phyloP scores from a whole-genome alignment of 495 filamentous ascomycete species.

The Neurospora africana region DNA sequence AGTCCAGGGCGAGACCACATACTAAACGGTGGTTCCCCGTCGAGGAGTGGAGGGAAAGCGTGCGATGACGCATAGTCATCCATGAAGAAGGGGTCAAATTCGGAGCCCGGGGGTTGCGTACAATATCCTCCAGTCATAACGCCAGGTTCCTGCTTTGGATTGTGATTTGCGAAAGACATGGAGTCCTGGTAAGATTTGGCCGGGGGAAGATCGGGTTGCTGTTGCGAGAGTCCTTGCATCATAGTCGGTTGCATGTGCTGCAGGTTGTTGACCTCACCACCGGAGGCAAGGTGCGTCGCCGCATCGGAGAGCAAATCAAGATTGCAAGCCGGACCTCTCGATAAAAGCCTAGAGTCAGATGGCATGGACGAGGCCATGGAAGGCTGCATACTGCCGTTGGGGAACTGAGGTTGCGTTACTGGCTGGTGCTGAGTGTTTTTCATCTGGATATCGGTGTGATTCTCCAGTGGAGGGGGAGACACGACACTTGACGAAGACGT shows the following conservation, averaged over 20 bases:
- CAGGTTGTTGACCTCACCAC: constrained; percentile 36
- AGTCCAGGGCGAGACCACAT: constrained; percentile 31
- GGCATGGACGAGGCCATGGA: constrained; percentile 27
- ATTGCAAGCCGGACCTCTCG: constrained; percentile 39
- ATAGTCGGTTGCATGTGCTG: constrained; percentile 35
- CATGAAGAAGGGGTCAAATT: constrained; percentile 40
- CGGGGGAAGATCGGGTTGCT: constrained; percentile 25
- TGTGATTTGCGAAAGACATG: constrained; percentile 32
- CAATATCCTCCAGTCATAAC: constrained; percentile 29
- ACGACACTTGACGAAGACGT: constrained; percentile 30
- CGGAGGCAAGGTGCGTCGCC: constrained; percentile 39
- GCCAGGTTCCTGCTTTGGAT: constrained; percentile 30
- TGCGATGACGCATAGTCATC: constrained; percentile 41
- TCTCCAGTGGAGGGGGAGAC: constrained; percentile 27
- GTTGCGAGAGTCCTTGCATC: constrained; percentile 31
- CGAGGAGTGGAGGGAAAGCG: constrained; percentile 37
- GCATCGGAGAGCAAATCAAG: constrained; percentile 42
- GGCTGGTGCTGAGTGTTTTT: constrained; percentile 27
- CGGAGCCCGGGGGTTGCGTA: constrained; percentile 26
- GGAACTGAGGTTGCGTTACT: constrained; percentile 21
- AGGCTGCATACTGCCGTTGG: constrained; percentile 26
- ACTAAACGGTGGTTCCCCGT: constrained; percentile 34
- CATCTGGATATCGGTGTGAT: constrained; percentile 34
- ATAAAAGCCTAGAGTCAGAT: constrained; percentile 29
- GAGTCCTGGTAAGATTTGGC: constrained; percentile 37